Evolutionary conservation across 305 asterid genomes (phyloP), one percentile per base, ranked within the genome.

Genomic region (Fraxinus velutina): DNA sequence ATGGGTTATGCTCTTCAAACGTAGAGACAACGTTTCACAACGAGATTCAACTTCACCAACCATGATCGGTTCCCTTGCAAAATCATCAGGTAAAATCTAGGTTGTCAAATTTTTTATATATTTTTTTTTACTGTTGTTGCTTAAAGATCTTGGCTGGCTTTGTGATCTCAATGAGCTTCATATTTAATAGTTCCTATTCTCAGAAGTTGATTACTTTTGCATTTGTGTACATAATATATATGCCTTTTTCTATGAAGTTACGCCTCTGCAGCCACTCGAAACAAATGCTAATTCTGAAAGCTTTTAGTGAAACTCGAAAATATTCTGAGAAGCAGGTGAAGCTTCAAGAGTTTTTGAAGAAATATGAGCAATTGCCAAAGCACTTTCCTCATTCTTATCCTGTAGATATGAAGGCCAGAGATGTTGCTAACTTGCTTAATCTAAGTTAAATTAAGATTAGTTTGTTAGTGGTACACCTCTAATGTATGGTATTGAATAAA

Each of bases 21-120:
- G 82, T 42, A 84, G 90, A 85, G 86, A 91, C 75, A 29, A 80
- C 73, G 74, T 75, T 13, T 81, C 75, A 76, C 92, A 77, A 75
- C 90, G 85, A n/a, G 90, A 86, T 36, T 86, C 92, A 47, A 89
- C 90, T 84, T 92, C 95, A 72, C 88, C 92, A 66, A 85, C 88
- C 75, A 86, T 91, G 5, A 19, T 83, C 19, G 92, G 89, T 79
- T 92, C 98, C 83, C 87, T 87, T 10, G 85, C 92, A 42, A 94
- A 95, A 89, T 88, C 98, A 82, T 89, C 98, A 81, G 98, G 99
- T 95, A 91, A 83, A 73, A 33, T 15, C 75, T 15, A 15, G 75
- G 24, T 71, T 32, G 5, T 32, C 12, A 15, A 32, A 71, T 32
- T 71, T 30, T 68, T 29, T 15, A 15, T 10, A 32, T 8, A 32